Evolutionary conservation across 331 rosid genomes (phyloP), one percentile per base, ranked within the genome.

Genomic region (Spiraea crenata): DNA sequence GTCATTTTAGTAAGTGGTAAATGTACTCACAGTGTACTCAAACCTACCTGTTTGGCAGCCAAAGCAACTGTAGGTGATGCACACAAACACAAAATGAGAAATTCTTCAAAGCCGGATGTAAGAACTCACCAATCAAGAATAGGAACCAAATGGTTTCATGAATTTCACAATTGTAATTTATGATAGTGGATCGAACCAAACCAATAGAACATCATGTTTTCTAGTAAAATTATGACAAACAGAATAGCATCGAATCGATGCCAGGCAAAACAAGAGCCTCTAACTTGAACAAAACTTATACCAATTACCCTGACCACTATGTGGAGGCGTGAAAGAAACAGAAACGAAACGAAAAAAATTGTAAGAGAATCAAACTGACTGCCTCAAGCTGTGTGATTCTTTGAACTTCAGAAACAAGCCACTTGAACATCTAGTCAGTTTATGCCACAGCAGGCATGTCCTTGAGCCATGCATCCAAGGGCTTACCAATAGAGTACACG

Each of bases 401-500:
- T 71, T 72, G 79, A 61, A 40, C 69, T 0, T 55, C 8, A 20
- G 59, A 72, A 8, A 63, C 57, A 39, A 69, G 74, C 58, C 67
- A 47, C 65, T 74, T 19, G 71, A 70, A 65, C 75, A 59, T 52
- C 57, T 58, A 25, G 48, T 76, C 65, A 52, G 9, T 73, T 69
- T 61, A 89, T 19, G 91, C 95, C 65, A 88, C 77, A 16, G 91
- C 88, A 3, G 95, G 95, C 89, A 89, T 72, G 86, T 89, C 95
- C 81, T 82, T 89, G 46, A 89, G 83, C 91, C 95, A 89, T 31
- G 85, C 76, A 65, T 89, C 92, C 35, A 89, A 58, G 65, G 95
- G 91, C 84, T 86, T 89, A 60, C 95, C 95, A 52, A 89, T 89
- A 0, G 95, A 82, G 84, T 76, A 86, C n/a, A 89, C 95, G 56